phyloP scores from a whole-genome alignment of 1,284 basidiomycete species.

The Rhodotorula sp. region DNA sequence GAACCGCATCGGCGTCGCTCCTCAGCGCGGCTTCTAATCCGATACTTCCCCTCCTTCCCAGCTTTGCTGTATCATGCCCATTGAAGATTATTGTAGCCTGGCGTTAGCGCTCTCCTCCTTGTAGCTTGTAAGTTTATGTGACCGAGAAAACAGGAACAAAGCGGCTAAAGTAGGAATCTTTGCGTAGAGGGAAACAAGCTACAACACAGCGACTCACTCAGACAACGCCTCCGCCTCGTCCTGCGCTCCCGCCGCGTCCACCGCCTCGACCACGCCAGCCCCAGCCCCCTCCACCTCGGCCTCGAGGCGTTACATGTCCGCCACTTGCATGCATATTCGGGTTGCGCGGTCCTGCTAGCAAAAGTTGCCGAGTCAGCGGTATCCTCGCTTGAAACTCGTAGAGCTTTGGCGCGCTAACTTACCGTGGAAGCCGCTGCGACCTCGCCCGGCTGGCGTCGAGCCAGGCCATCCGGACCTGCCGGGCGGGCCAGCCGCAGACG shows the following conservation, averaged over 20 bases:
- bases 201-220: neutral
- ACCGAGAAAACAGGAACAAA: too few species aligned
- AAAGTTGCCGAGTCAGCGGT: neutral
- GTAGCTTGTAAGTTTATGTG: too few species aligned
- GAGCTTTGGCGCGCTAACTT: neutral
- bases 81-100: too few species aligned
- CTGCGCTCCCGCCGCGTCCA: neutral
- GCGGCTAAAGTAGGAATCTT: too few species aligned
- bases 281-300: conserved; percentile 1
- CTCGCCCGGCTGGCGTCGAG: neutral
- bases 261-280: conserved; percentile 1
- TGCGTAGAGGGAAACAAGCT: neutral
- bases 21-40: too few species aligned
- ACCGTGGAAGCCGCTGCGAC: conserved; percentile 21
- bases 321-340: too few species aligned
- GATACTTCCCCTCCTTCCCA: too few species aligned
- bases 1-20: too few species aligned
- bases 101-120: too few species aligned
- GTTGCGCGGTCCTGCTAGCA: neutral
- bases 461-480: neutral
- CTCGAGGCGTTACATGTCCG: neutral
- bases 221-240: neutral
- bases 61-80: too few species aligned
- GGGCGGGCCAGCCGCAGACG: neutral
- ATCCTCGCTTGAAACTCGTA: neutral